Evolutionary conservation across 305 asterid species (phyloP).

Genomic region (Ilex paraguariensis): DNA sequence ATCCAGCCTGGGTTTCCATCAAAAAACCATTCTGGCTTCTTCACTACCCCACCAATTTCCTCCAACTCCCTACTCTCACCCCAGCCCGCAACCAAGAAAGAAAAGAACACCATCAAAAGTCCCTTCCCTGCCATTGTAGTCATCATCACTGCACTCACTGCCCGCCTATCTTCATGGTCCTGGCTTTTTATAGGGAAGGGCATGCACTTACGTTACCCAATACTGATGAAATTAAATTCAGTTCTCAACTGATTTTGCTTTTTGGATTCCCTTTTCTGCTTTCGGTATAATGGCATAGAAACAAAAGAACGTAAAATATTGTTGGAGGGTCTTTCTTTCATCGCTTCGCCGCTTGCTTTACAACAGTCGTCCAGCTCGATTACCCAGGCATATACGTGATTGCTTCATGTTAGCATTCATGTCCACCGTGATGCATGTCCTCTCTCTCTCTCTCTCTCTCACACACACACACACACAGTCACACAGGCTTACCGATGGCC

Average conservation of each 20-base stretch:
- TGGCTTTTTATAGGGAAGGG: constrained; percentile 9
- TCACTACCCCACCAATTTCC: not conserved
- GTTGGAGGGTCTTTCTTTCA: too few relatives aligned
- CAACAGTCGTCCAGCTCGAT: constrained; percentile 5
- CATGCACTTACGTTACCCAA: not conserved
- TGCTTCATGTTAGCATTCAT: constrained; percentile 11
- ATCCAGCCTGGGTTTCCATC: not conserved
- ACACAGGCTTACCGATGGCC: too few relatives aligned
- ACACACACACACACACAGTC: too few relatives aligned
- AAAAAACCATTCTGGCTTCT: constrained; percentile 2
- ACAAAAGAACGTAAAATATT: too few relatives aligned
- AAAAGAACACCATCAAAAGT: constrained; percentile 8
- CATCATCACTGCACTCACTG: not conserved
- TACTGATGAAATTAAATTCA: not conserved
- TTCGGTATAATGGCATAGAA: not conserved
- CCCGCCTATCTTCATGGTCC: not conserved
- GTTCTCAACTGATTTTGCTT: not conserved
- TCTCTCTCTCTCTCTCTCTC: too few relatives aligned
- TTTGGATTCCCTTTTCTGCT: not conserved
- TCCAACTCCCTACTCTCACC: constrained; percentile 9
- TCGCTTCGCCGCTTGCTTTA: too few relatives aligned
- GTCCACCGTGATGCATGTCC: constrained; percentile 7
- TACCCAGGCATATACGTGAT: constrained; percentile 15
- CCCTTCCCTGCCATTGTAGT: constrained; percentile 8
- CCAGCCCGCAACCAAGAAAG: not conserved